Evolutionary conservation across 108 stramenopile species (phyloP), one percentile per base, ranked within the genome.

Genomic region (Skeletonema menzelii): DNA sequence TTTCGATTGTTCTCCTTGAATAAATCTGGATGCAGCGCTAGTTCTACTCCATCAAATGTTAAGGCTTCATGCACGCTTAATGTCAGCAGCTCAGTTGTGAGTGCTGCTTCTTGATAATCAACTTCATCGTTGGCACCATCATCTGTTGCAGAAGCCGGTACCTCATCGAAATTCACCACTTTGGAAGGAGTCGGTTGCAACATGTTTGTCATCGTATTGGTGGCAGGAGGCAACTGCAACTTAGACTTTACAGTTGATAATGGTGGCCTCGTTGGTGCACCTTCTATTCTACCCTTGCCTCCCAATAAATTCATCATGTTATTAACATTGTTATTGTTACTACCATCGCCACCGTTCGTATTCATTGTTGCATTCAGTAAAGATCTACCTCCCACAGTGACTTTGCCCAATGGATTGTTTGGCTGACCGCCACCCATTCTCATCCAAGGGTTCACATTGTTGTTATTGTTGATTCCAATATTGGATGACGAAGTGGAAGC

Each of bases 1-100:
- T 27, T 75, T 27, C 24, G 62, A 19, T 17, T 31, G 61, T 37
- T 73, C 8, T 40, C 24, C 12, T 49, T 34, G 72, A 95, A 92
- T 10, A 95, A 67, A 76, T 95, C 90, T 22, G 91, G 91, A 86
- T 95, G 87, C 27, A 95, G 57, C 17, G 87, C 89, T 53, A 95
- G 69, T 73, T 95, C 94, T 27, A 85, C 80, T 4, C 90, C 91
- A 27, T 91, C 91, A 68, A 92, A 92, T 10, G 91, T 88, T 61
- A 91, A 77, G 17, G 88, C 84, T 67, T 95, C 94, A 61, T 95
- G 94, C 11, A 95, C 71, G 55, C 86, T 91, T 74, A 95, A 59
- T 46, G 94, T 88, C 58, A 95, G 17, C 12, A 91, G 69, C 2
- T 77, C 86, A 58, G 92, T 82, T 24, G 85, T 87, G 26, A 90